Percentiles rank a stretch among this genome's conserved stretches.
Conservation (phyloP, 2,329 filamentous ascomycete genomes). For the Shiraia bambusicola region DNA sequence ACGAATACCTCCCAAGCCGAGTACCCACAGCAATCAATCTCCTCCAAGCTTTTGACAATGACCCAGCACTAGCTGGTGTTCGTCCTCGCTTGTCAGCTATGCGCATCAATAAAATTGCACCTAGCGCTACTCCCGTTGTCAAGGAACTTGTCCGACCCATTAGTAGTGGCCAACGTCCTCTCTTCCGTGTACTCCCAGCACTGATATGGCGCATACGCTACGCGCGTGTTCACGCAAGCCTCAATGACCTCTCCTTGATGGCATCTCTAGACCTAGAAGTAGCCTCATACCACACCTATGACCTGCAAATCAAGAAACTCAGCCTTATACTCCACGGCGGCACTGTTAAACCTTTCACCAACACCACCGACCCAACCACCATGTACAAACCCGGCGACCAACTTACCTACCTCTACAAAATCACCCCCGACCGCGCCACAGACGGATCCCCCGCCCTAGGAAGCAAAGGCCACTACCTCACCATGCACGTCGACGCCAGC, state of each 20-base stretch:
- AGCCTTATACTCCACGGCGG: slow-evolving; percentile 60
- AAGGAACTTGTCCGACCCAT: slow-evolving; percentile 65
- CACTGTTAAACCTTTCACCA: slow-evolving; percentile 54
- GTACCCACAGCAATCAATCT: slow-evolving; percentile 72
- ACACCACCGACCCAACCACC: slow-evolving; percentile 55
- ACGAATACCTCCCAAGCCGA: slow-evolving; percentile 70
- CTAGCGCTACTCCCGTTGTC: slow-evolving; percentile 61
- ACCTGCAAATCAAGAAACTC: slow-evolving; percentile 63
- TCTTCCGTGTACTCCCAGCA: slow-evolving; percentile 66
- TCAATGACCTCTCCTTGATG: slow-evolving; percentile 57
- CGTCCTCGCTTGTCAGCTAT: slow-evolving; percentile 70
- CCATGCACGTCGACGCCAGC: slow-evolving; percentile 62
- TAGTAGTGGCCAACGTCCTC: slow-evolving; percentile 62
- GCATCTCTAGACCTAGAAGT: slow-evolving; percentile 74
- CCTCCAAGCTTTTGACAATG: slow-evolving; percentile 70
- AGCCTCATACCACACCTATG: slow-evolving; percentile 68
- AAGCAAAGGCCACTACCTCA: slow-evolving; percentile 46
- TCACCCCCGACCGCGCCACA: slow-evolving; percentile 48
- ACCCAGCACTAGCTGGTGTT: slow-evolving; percentile 63
- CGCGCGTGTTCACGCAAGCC: slow-evolving; percentile 63
- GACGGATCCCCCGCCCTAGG: slow-evolving; percentile 53
- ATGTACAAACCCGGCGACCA: slow-evolving; percentile 71
- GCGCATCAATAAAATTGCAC: slow-evolving; percentile 72
- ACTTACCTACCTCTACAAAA: slow-evolving; percentile 71
- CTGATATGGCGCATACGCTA: slow-evolving; percentile 74